Percentiles rank a stretch among this genome's conserved stretches.
Evolutionary conservation across 441 rosid genomes (phyloP).

Genomic region (Manihot esculenta): DNA sequence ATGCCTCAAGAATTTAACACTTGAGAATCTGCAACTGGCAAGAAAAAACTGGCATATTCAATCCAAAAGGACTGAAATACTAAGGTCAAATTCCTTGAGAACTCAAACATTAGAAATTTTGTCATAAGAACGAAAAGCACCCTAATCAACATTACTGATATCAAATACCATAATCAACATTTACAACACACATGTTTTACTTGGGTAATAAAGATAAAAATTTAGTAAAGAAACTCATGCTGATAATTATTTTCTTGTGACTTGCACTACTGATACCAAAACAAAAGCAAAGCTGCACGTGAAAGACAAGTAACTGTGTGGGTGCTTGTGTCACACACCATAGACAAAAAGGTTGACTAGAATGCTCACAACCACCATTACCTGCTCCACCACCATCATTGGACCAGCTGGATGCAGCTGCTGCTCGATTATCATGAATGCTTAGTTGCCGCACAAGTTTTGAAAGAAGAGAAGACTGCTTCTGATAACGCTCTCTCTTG

Average conservation of each 20-base stretch:
- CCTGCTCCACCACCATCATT: slow-evolving; percentile 56
- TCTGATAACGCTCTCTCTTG: slow-evolving; percentile 77
- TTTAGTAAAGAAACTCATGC: not conserved
- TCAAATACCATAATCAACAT: not conserved
- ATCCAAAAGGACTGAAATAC: too few relatives aligned
- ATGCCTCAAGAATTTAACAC: too few relatives aligned
- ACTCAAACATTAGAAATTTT: too few relatives aligned
- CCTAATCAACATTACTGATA: not conserved
- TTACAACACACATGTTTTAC: not conserved
- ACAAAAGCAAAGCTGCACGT: not conserved
- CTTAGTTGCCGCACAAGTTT: slow-evolving; percentile 85
- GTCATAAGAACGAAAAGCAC: too few relatives aligned
- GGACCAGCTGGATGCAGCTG: slow-evolving; percentile 85
- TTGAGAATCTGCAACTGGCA: too few relatives aligned
- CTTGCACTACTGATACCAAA: not conserved
- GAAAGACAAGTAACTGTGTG: not conserved
- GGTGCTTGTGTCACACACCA: not conserved
- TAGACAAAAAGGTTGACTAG: not conserved
- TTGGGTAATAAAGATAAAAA: not conserved
- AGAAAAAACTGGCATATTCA: too few relatives aligned
- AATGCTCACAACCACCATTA: slow-evolving; percentile 20
- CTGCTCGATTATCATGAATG: slow-evolving; percentile 88
- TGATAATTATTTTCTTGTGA: not conserved
- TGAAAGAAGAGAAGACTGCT: slow-evolving; percentile 82
- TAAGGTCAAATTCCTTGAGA: too few relatives aligned